Conservation (phyloP, 768 basidiomycete genomes). For the Holtermanniella nyarrowii region DNA sequence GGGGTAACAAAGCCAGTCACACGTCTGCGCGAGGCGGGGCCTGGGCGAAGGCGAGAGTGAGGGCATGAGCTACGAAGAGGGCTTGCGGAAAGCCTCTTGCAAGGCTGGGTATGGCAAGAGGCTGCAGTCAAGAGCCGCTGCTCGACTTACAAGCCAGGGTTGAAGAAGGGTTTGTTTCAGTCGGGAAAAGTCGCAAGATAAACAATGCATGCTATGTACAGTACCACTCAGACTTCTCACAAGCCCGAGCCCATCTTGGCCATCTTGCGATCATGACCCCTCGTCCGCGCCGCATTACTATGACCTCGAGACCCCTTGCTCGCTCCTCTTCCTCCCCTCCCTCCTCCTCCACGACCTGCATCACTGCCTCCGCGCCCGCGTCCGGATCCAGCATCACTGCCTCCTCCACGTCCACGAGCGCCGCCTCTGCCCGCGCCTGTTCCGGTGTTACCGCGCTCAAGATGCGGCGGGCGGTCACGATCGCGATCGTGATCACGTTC, state of each 20-base stretch:
- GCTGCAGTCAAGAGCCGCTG: too few species aligned
- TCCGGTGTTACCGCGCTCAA: background rate
- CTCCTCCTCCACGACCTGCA: slow-evolving; percentile 26
- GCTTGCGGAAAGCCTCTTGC: too few species aligned
- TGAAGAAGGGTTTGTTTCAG: too few species aligned
- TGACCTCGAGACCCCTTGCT: slow-evolving; percentile 66
- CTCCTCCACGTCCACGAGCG: slow-evolving; percentile 39
- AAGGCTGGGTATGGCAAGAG: too few species aligned
- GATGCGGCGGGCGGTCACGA: slow-evolving; percentile 2
- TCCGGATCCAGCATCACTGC: slow-evolving; percentile 25
- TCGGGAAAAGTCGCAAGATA: too few species aligned
- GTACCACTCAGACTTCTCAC: too few species aligned
- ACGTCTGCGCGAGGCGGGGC: too few species aligned
- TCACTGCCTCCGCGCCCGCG: slow-evolving; percentile 38
- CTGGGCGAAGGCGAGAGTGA: too few species aligned
- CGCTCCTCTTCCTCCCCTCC: slow-evolving; percentile 59
- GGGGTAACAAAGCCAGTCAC: too few species aligned
- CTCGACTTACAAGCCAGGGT: too few species aligned
- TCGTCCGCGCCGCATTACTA: slow-evolving; percentile 63
- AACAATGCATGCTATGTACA: too few species aligned
- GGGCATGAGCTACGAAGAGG: too few species aligned
- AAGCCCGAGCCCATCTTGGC: slow-evolving; percentile 47
- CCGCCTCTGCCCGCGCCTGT: slow-evolving; percentile 44
- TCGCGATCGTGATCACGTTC: slow-evolving; percentile 18
- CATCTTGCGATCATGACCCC: slow-evolving; percentile 87